A percentile compares a stretch with the other conserved stretches of the same genome.
These are phyloP conservation scores for Wickerhamiella qilinensis DNA, from an alignment of 805 yeast genomes.

Conservation along the genomic window DNA sequence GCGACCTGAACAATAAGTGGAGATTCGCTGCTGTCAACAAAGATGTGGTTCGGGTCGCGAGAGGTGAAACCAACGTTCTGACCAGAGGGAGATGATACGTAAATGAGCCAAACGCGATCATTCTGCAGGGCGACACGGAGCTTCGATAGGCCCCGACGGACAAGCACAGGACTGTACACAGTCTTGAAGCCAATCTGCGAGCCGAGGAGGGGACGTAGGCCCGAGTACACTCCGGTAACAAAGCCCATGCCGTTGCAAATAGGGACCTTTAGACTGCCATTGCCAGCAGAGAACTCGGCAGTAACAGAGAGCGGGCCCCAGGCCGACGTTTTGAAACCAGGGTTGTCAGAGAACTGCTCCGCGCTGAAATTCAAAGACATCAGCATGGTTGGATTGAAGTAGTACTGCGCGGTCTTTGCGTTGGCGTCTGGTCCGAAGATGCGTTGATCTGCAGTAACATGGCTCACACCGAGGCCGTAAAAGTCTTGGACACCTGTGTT, in stretches of 20 bases:
- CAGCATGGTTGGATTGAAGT: slow-evolving; percentile 38
- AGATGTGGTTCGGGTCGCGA: slow-evolving; percentile 27
- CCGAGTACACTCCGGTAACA: slow-evolving; percentile 45
- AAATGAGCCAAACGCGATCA: slow-evolving; percentile 34
- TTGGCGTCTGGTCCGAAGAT: slow-evolving; percentile 31
- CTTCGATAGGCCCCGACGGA: slow-evolving; percentile 18
- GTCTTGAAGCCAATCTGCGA: slow-evolving; percentile 31
- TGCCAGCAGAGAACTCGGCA: slow-evolving; percentile 8
- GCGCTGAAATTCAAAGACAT: slow-evolving; percentile 44
- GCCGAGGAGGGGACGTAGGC: slow-evolving; percentile 30
- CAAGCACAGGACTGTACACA: slow-evolving; percentile 22
- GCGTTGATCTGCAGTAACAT: slow-evolving; percentile 30
- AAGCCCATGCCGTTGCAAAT: slow-evolving; percentile 75
- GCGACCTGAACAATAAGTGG: slow-evolving; percentile 15
- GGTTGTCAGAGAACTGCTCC: slow-evolving; percentile 30
- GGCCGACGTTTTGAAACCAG: slow-evolving; percentile 27
- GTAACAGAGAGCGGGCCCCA: slow-evolving; percentile 17
- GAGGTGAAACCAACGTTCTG: slow-evolving; percentile 22
- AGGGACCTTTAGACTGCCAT: slow-evolving; percentile 28
- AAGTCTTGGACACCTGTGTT: slow-evolving; percentile 30
- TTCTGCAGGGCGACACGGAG: slow-evolving; percentile 26
- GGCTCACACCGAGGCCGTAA: slow-evolving; percentile 49
- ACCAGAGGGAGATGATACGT: slow-evolving; percentile 27
- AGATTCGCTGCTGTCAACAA: slow-evolving; percentile 28
- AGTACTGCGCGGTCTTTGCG: slow-evolving; percentile 28